Evolutionary conservation across 768 basidiomycete species (phyloP).

Genomic region (Hygrocybe coccinea): DNA sequence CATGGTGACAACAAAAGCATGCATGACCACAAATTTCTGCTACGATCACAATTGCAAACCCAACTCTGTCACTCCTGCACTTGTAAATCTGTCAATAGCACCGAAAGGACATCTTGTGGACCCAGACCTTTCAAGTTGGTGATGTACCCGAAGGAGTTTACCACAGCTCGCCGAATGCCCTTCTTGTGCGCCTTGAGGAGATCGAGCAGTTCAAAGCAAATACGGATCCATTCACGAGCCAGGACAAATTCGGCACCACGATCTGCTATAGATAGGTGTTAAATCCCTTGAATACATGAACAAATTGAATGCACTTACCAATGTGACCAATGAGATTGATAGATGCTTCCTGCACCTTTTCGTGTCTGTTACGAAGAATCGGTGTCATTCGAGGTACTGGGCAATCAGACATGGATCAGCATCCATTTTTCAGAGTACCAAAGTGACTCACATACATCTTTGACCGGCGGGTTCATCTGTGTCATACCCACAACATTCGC

Average conservation of each 20-base stretch:
- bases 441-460: slow-evolving; percentile 82
- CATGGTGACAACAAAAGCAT: slow-evolving; percentile 77
- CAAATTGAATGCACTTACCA: slow-evolving; percentile 35
- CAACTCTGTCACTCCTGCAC: slow-evolving; percentile 99
- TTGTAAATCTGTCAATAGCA: slow-evolving; percentile 90
- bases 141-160: slow-evolving; percentile 99
- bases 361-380: slow-evolving; percentile 97
- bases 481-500: slow-evolving; percentile 99
- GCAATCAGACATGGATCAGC: slow-evolving; percentile 2
- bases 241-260: slow-evolving; percentile 98
- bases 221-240: slow-evolving; percentile 99
- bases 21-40: slow-evolving; percentile 86
- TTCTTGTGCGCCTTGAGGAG: slow-evolving; percentile 99
- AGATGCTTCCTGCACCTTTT: slow-evolving; percentile 98
- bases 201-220: slow-evolving; percentile 96
- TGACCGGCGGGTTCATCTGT: slow-evolving; percentile 99
- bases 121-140: slow-evolving; percentile 99
- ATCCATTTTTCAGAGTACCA: neutral
- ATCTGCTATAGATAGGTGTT: slow-evolving; percentile 54
- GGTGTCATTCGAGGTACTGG: slow-evolving; percentile 99
- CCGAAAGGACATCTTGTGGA: slow-evolving; percentile 95
- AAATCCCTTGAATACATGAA: slow-evolving; percentile 13
- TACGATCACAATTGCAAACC: slow-evolving; percentile 96
- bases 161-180: slow-evolving; percentile 95
- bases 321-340: slow-evolving; percentile 99